These are phyloP conservation scores for Tuctoria greenei DNA, from an alignment of 176 grass and related monocot genomes.

Conservation along the genomic window DNA sequence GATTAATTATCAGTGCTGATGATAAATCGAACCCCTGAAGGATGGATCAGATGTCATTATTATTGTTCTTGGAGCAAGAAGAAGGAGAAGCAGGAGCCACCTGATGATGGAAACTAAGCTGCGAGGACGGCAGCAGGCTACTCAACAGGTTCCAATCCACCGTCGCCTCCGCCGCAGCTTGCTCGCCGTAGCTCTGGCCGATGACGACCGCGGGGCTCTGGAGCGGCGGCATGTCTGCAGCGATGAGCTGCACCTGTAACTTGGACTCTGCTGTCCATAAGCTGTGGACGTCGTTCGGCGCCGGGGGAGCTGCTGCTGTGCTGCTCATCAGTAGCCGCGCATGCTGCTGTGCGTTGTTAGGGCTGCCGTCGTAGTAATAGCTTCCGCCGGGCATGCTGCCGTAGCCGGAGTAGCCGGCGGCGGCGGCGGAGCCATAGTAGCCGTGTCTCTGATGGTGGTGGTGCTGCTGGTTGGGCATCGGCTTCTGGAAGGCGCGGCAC, in stretches of 20 bases:
- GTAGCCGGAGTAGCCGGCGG: slow-evolving; percentile 10
- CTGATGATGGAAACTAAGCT: slow-evolving; percentile 42
- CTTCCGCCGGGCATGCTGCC: not conserved
- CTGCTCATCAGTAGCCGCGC: slow-evolving; percentile 6
- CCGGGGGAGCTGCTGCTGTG: not conserved
- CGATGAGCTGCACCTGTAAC: slow-evolving; percentile 35
- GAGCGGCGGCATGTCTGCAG: slow-evolving; percentile 43
- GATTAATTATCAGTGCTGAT: slow-evolving; percentile 1
- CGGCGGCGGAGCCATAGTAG: slow-evolving; percentile 36
- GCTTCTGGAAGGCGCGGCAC: slow-evolving; percentile 86
- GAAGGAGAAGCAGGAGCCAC: not conserved
- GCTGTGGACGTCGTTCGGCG: not conserved
- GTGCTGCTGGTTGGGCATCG: slow-evolving; percentile 52
- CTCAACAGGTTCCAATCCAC: slow-evolving; percentile 53
- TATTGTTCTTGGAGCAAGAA: slow-evolving; percentile 46
- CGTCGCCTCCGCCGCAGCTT: slow-evolving; percentile 16
- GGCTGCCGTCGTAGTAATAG: slow-evolving; percentile 2
- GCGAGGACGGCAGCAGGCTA: slow-evolving; percentile 50
- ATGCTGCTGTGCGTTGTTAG: not conserved
- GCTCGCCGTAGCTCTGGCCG: slow-evolving; percentile 10
- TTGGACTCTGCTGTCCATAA: slow-evolving; percentile 17
- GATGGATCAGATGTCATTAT: slow-evolving; percentile 25
- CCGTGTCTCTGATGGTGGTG: slow-evolving; percentile 2
- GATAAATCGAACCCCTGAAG: not conserved
- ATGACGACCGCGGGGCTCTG: slow-evolving; percentile 34